Conservation (phyloP, 2,329 filamentous ascomycete species). For the Sporothrix mexicana region DNA sequence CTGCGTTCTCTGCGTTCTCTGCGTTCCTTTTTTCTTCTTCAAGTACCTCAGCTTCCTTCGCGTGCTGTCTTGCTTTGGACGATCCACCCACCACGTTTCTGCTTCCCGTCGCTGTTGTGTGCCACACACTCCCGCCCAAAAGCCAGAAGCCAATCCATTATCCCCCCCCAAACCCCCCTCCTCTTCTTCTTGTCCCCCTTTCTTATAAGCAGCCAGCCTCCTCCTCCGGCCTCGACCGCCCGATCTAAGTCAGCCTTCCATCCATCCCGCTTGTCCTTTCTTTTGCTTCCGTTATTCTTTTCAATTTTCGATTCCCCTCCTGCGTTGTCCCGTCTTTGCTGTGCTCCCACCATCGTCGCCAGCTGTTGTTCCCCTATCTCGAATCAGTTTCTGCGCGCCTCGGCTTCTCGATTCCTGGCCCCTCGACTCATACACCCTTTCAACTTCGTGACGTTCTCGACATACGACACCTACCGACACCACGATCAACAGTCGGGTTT, state of each 20-base stretch:
- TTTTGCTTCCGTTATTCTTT: background rate
- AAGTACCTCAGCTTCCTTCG: conserved; percentile 29
- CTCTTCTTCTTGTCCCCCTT: conserved; percentile 1
- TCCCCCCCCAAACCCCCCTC: background rate
- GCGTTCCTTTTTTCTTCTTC: conserved; percentile 2
- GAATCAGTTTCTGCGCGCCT: background rate
- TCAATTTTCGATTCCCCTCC: background rate
- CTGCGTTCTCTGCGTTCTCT: background rate
- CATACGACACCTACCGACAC: background rate
- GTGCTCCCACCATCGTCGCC: background rate
- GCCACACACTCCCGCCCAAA: background rate
- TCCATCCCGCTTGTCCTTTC: conserved; percentile 22
- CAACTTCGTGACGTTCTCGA: background rate
- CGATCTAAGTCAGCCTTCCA: conserved; percentile 18
- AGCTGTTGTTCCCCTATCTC: background rate
- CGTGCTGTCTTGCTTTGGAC: conserved; percentile 29
- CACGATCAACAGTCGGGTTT: conserved; percentile 12
- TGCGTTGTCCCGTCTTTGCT: background rate
- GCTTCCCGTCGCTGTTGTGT: conserved; percentile 27
- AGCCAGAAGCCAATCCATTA: background rate
- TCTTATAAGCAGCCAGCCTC: conserved; percentile 23
- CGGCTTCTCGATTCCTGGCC: background rate
- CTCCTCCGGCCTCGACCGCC: conserved; percentile 30
- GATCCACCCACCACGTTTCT: conserved; percentile 36
- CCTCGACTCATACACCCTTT: background rate